Evolutionary conservation across 495 filamentous ascomycete genomes (phyloP).

Genomic region (Penicillium canescens): DNA sequence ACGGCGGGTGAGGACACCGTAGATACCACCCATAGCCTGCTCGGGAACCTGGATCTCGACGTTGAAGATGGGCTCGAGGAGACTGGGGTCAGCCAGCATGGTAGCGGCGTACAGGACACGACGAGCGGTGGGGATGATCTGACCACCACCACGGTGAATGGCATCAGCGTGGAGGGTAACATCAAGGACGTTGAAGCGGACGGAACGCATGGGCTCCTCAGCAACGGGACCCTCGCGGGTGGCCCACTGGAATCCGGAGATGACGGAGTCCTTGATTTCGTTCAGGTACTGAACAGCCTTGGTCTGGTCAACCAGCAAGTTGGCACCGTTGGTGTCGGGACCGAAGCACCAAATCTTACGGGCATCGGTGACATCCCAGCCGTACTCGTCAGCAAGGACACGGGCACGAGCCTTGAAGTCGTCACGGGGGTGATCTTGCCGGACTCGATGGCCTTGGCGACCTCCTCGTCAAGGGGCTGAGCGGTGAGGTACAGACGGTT

Average conservation of each 20-base stretch:
- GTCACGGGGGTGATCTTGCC: slow-evolving; percentile 95
- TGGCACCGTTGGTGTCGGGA: slow-evolving; percentile 95
- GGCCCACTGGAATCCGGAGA: slow-evolving; percentile 99
- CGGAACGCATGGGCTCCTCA: slow-evolving; percentile 95
- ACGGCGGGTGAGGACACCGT: slow-evolving; percentile 97
- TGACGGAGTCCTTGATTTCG: slow-evolving; percentile 99
- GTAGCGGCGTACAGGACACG: slow-evolving; percentile 94
- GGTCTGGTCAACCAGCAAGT: slow-evolving; percentile 98
- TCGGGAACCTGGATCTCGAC: slow-evolving; percentile 99
- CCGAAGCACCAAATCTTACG: slow-evolving; percentile 99
- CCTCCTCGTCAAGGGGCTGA: slow-evolving; percentile 85
- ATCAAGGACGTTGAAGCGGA: slow-evolving; percentile 99
- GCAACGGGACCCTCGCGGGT: slow-evolving; percentile 95
- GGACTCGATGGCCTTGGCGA: slow-evolving; percentile 83
- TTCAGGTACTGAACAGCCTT: slow-evolving; percentile 99
- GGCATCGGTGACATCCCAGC: slow-evolving; percentile 99
- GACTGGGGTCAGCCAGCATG: slow-evolving; percentile 84
- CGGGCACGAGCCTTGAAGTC: slow-evolving; percentile 99
- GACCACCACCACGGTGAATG: slow-evolving; percentile 98
- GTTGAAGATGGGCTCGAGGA: slow-evolving; percentile 97
- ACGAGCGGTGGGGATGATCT: slow-evolving; percentile 97
- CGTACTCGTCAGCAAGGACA: slow-evolving; percentile 93
- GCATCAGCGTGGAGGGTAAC: slow-evolving; percentile 99
- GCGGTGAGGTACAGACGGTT: slow-evolving; percentile 98
- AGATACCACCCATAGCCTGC: slow-evolving; percentile 99